Conservation (phyloP, 371 early-diverging fungal genomes). For the Mucor lusitanicus region DNA sequence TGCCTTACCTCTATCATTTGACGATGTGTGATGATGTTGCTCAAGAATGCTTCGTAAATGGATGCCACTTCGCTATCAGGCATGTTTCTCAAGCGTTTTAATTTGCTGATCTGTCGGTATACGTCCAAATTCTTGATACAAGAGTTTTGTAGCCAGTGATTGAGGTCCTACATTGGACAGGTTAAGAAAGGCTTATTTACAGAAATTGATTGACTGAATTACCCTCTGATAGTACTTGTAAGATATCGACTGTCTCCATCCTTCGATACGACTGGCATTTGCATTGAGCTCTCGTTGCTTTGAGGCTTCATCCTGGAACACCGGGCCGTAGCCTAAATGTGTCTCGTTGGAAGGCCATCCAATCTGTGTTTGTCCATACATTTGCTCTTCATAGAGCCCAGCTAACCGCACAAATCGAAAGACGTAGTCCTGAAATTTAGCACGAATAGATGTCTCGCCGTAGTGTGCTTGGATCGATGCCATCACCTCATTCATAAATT, state of each 20-base stretch:
- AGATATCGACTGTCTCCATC: slow-evolving; percentile 75
- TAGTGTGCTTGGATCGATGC: slow-evolving; percentile 81
- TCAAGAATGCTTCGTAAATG: slow-evolving; percentile 68
- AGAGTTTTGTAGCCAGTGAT: slow-evolving; percentile 51
- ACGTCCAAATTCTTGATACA: slow-evolving; percentile 71
- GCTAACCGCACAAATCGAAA: slow-evolving; percentile 81
- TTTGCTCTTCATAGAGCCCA: slow-evolving; percentile 77
- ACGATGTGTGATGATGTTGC: slow-evolving; percentile 64
- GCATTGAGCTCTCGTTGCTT: slow-evolving; percentile 65
- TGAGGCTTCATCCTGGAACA: slow-evolving; percentile 69
- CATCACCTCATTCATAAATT: slow-evolving; percentile 63
- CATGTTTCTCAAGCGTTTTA: slow-evolving; percentile 62
- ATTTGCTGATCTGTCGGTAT: slow-evolving; percentile 64
- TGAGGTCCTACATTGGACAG: slow-evolving; percentile 50
- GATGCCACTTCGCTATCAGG: slow-evolving; percentile 64
- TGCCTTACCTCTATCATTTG: slow-evolving; percentile 78
- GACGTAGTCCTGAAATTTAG: slow-evolving; percentile 86
- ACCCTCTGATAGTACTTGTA: slow-evolving; percentile 70
- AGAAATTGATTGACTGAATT: background rate
- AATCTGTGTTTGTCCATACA: slow-evolving; percentile 64
- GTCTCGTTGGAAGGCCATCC: slow-evolving; percentile 43
- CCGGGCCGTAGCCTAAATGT: slow-evolving; percentile 69
- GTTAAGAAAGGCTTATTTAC: background rate
- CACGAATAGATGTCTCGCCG: slow-evolving; percentile 84
- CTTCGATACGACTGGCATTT: slow-evolving; percentile 82